A percentile compares a stretch with the other conserved stretches of the same genome.
phyloP scores from a whole-genome alignment of 345 rosid species.

The Odontarrhena argentea region DNA sequence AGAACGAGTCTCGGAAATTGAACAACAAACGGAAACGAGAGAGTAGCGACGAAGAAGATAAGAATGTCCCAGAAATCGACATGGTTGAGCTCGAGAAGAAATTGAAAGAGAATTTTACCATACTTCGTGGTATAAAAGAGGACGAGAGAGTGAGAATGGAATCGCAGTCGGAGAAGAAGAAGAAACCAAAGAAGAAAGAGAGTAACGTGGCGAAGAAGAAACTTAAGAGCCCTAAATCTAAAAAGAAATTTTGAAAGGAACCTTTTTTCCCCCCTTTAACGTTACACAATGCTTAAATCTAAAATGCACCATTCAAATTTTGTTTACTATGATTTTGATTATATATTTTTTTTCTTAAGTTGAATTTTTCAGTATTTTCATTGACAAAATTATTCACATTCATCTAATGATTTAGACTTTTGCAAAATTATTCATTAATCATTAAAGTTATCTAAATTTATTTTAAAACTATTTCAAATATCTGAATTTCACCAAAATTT shows the following conservation, averaged over 20 bases:
- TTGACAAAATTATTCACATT: too few species aligned
- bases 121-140: slow-evolving; percentile 60
- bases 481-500: too few species aligned
- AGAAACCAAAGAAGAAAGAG: slow-evolving; percentile 48
- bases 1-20: slow-evolving; percentile 39
- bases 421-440: too few species aligned
- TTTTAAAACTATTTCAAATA: too few species aligned
- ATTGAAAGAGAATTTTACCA: slow-evolving; percentile 54
- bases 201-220: slow-evolving; percentile 45
- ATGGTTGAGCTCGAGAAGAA: slow-evolving; percentile 59
- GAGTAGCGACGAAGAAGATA: slow-evolving; percentile 21
- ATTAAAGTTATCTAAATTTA: too few species aligned
- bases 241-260: slow-evolving; percentile 30
- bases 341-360: not conserved
- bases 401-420: too few species aligned
- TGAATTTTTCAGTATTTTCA: too few species aligned
- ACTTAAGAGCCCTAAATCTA: slow-evolving; percentile 35
- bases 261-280: not conserved
- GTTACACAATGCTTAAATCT: not conserved
- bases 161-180: slow-evolving; percentile 50
- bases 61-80: slow-evolving; percentile 34
- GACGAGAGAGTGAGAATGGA: slow-evolving; percentile 57
- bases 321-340: not conserved
- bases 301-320: not conserved
- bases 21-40: slow-evolving; percentile 64